These are phyloP conservation scores for Candida tallmaniae DNA, from an alignment of 805 yeast genomes.

Conservation along the genomic window DNA sequence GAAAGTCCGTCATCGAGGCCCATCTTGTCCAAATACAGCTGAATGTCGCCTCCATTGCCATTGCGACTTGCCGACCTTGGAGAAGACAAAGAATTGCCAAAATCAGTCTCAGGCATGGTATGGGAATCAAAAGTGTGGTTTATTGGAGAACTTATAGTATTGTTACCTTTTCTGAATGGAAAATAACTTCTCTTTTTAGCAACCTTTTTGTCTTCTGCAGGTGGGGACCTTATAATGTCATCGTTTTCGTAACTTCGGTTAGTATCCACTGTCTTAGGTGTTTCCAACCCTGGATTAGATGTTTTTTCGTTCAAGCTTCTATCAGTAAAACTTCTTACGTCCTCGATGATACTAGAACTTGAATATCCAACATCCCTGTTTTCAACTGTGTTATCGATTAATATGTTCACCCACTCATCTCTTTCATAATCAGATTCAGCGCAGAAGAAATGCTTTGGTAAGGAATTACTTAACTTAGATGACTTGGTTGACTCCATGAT, in stretches of 20 bases:
- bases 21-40: conserved; percentile 31
- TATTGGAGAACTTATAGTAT: neutral
- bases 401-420: conserved; percentile 60
- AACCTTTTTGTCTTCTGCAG: conserved; percentile 25
- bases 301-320: neutral
- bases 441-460: conserved; percentile 61
- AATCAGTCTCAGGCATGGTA: conserved; percentile 4
- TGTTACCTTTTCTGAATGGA: conserved; percentile 41
- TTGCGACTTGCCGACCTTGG: conserved; percentile 1
- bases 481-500: conserved; percentile 44
- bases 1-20: conserved; percentile 30
- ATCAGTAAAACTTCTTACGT: too few species aligned
- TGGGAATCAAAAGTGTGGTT: conserved; percentile 3
- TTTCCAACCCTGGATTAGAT: conserved; percentile 1
- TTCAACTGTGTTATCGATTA: conserved; percentile 21
- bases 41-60: conserved; percentile 13
- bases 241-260: conserved; percentile 10
- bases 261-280: conserved; percentile 6
- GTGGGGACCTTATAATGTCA: conserved; percentile 9
- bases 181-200: conserved; percentile 55
- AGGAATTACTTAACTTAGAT: conserved; percentile 26
- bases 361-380: conserved; percentile 1
- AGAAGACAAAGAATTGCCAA: neutral
- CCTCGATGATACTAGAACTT: neutral
- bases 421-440: conserved; percentile 77